Percentiles rank a stretch among this genome's conserved stretches.
Evolutionary conservation across 164 flowering plant genomes (phyloP).

Genomic region (Vitis labrusca): DNA sequence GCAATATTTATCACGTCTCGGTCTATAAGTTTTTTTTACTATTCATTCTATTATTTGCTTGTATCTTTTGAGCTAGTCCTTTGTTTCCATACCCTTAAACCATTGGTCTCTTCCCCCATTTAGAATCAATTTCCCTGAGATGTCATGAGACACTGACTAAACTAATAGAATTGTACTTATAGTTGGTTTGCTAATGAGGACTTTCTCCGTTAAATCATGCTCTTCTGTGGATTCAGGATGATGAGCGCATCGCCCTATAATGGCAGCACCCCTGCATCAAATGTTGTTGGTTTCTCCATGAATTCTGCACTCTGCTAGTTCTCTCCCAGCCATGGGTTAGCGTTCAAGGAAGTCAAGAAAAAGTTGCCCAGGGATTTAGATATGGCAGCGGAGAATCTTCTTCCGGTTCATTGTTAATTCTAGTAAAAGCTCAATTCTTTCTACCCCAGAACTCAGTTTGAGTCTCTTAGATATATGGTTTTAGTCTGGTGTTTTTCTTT

Average conservation of each 20-base stretch:
- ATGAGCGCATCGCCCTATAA: conserved; percentile 21
- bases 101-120: too few species aligned
- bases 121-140: too few species aligned
- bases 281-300: conserved; percentile 2
- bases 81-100: too few species aligned
- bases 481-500: not conserved
- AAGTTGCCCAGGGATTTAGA: not conserved
- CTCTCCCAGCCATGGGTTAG: conserved; percentile 9
- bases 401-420: not conserved
- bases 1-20: rapidly evolving
- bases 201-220: not conserved
- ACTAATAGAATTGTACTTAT: not conserved
- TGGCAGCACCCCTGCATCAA: conserved; percentile 11
- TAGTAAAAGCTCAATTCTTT: conserved; percentile 15
- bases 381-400: not conserved
- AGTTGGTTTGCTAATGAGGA: not conserved
- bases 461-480: conserved; percentile 1
- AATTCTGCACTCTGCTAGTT: not conserved
- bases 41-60: too few species aligned
- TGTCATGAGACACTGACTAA: too few species aligned
- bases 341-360: not conserved
- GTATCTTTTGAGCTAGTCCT: too few species aligned
- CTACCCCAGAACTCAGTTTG: not conserved
- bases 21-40: too few species aligned
- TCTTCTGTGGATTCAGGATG: conserved; percentile 14